These are phyloP conservation scores for Pueraria montana DNA, from an alignment of 306 rosid genomes.

Conservation along the genomic window DNA sequence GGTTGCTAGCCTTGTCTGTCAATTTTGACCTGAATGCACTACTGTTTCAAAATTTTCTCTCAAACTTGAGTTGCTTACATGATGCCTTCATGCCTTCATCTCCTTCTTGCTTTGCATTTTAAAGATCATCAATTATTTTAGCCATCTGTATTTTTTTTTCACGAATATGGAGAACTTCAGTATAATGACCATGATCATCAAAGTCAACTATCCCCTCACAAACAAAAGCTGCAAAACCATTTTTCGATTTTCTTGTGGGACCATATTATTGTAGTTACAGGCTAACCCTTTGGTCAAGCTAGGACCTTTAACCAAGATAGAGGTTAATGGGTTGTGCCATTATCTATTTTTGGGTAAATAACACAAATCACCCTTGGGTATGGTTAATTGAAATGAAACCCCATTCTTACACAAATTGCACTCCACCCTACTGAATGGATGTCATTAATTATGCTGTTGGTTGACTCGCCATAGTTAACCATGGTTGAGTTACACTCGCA, in stretches of 20 bases:
- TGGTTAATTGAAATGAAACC: not conserved
- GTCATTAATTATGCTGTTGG: not conserved
- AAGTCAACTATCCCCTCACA: conserved; percentile 1
- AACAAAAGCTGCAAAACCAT: not conserved
- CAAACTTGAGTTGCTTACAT: conserved; percentile 20
- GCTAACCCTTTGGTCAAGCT: not conserved
- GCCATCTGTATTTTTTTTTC: not conserved
- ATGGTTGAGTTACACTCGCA: not conserved
- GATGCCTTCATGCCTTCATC: not conserved
- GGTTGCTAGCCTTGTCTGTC: conserved; percentile 27
- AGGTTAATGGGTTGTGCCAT: not conserved
- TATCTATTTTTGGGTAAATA: not conserved
- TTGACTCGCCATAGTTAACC: not conserved
- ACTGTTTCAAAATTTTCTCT: not conserved
- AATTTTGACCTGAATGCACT: conserved; percentile 42
- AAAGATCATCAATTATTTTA: not conserved
- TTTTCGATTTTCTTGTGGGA: not conserved
- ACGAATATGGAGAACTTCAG: not conserved
- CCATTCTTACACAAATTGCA: not conserved
- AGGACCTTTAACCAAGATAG: not conserved
- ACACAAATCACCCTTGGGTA: not conserved
- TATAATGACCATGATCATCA: not conserved
- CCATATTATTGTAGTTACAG: not conserved
- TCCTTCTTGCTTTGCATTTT: conserved; percentile 6
- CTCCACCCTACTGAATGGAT: not conserved